phyloP scores from a whole-genome alignment of 352 stramenopile species.

The Aphanomyces stellatus region DNA sequence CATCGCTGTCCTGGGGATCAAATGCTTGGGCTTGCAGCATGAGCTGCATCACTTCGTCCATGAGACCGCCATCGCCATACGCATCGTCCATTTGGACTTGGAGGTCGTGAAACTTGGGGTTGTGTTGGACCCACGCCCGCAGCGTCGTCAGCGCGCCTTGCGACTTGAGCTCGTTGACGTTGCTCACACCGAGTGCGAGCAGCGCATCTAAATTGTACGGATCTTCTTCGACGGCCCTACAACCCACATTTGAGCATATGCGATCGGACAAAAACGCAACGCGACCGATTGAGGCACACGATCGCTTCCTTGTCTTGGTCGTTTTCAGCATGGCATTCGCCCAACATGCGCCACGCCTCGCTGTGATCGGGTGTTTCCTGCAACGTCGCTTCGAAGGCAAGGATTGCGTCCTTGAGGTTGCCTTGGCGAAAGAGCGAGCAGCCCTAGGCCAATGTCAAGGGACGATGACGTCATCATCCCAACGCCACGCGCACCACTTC shows the following conservation, averaged over 20 bases:
- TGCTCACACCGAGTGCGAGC: slow-evolving; percentile 89
- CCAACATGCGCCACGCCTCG: slow-evolving; percentile 92
- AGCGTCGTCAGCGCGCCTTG: slow-evolving; percentile 89
- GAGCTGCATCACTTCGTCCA: slow-evolving; percentile 92
- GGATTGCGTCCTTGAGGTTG: slow-evolving; percentile 87
- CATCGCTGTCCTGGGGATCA: slow-evolving; percentile 64
- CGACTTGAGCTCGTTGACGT: slow-evolving; percentile 96
- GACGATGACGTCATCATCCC: neutral
- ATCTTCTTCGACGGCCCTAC: slow-evolving; percentile 86
- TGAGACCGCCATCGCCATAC: slow-evolving; percentile 84
- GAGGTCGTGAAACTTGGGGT: slow-evolving; percentile 95
- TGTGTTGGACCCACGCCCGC: slow-evolving; percentile 94
- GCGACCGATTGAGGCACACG: slow-evolving; percentile 81
- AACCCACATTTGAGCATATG: neutral
- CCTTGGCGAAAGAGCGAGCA: slow-evolving; percentile 85
- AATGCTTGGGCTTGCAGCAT: slow-evolving; percentile 87
- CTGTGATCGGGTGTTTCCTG: slow-evolving; percentile 91
- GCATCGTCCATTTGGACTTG: slow-evolving; percentile 66
- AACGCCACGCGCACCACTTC: slow-evolving; percentile 22
- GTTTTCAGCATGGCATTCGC: slow-evolving; percentile 93
- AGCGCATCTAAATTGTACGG: slow-evolving; percentile 92
- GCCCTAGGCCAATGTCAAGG: slow-evolving; percentile 24
- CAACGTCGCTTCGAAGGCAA: slow-evolving; percentile 93
- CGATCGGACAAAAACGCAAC: neutral
- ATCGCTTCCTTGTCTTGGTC: slow-evolving; percentile 95